Base-by-base conservation (phyloP, 306 rosid genomes). In the Argentina anserina region DNA sequence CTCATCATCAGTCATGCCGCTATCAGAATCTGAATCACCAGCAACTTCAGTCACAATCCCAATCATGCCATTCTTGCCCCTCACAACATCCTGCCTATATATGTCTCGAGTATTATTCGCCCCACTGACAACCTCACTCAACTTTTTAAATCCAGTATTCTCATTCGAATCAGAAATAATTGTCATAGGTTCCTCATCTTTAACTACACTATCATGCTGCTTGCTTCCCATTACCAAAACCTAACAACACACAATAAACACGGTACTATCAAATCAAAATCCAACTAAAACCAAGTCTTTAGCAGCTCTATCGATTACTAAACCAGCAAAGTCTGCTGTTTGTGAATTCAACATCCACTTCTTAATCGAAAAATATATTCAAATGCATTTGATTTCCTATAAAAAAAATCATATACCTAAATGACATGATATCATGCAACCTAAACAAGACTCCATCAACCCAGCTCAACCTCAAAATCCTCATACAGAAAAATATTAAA, bases 1-100 rank as follows among this genome's bases (percentile, higher is more conserved):
- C 21, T 85, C 97, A 15, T 89, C 93, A 47, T 88, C 97, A 64
- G 88, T 81, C 47, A 81, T 76, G 81, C 85, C 76, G 63, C 96
- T 80, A 76, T 94, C 97, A 26, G 97, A 90, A 74, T 94, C 98
- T 5, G 84, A 71, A 84, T 91, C 99, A 77, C 99, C 99, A 18
- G 87, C 86, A 72, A 92, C 97, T 83, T 91, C 99, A 17, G 93
- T 90, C 82, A 90, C 99, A 78, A 95, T 81, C 67, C 99, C 99
- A 71, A 84, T 79, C 85, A 80, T 70, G 62, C 88, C 86, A 71
- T 58, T 79, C 69, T 75, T 86, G 77, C 87, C 84, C 81, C 61
- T 88, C 76, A 95, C 97, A 74, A 95, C 89, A 71, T 95, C 97
- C 59, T 91, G 97, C 69, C 97, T 86, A 70, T 89, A 95, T 46